Conservation (phyloP, 345 rosid species). For the Salix suchowensis region DNA sequence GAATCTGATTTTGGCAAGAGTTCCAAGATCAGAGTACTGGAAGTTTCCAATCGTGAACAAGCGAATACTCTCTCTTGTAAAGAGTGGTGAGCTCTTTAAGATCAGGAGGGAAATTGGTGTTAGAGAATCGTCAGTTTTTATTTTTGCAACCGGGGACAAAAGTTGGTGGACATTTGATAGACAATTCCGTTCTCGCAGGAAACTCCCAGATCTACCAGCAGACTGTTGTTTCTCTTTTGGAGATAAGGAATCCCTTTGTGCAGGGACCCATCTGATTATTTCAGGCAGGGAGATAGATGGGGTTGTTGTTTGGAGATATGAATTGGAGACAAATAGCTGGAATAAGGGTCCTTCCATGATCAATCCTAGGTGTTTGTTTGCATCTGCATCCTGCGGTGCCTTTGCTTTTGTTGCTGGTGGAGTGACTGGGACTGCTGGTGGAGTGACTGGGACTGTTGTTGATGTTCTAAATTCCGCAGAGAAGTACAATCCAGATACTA, state of each 20-base stretch:
- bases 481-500: constrained; percentile 57
- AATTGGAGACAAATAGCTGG: constrained; percentile 64
- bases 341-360: constrained; percentile 68
- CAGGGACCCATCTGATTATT: constrained; percentile 75
- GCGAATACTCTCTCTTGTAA: constrained; percentile 45
- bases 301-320: constrained; percentile 68
- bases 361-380: constrained; percentile 67
- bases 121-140: constrained; percentile 66
- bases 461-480: constrained; percentile 59
- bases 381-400: constrained; percentile 64
- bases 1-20: constrained; percentile 61
- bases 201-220: constrained; percentile 64
- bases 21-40: constrained; percentile 71
- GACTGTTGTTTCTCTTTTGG: constrained; percentile 53
- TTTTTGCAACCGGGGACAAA: constrained; percentile 61
- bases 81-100: constrained; percentile 63
- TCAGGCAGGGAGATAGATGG: constrained; percentile 58
- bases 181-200: constrained; percentile 38
- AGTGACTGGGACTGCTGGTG: constrained; percentile 56
- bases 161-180: constrained; percentile 71
- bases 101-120: constrained; percentile 54
- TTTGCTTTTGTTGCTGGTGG: constrained; percentile 80
- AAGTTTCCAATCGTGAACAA: constrained; percentile 53
- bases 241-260: constrained; percentile 78
- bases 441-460: constrained; percentile 28